These are phyloP conservation scores for Sarocladium strictum DNA, from an alignment of 2,329 filamentous ascomycete genomes.

Conservation along the genomic window DNA sequence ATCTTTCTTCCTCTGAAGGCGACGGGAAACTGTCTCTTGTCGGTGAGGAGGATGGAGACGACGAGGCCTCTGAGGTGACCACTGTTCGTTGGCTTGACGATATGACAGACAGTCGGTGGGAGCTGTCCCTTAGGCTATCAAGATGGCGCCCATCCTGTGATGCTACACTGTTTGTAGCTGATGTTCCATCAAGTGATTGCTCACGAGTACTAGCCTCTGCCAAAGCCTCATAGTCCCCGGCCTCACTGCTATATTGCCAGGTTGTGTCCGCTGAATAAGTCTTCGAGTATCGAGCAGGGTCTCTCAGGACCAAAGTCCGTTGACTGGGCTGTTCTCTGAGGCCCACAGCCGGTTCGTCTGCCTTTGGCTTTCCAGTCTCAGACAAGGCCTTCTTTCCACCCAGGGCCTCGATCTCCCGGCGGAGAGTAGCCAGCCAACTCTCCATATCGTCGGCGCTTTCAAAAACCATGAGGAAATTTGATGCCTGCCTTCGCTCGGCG, in stretches of 20 bases:
- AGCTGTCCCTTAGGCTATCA: conserved; percentile 50
- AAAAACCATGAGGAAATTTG: conserved; percentile 67
- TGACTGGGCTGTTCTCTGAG: conserved; percentile 37
- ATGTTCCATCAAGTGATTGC: conserved; percentile 46
- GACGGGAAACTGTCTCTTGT: conserved; percentile 42
- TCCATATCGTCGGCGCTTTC: conserved; percentile 71
- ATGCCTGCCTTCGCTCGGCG: conserved; percentile 40
- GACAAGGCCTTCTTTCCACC: conserved; percentile 60
- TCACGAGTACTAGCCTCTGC: conserved; percentile 27
- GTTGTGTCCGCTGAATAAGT: conserved; percentile 6
- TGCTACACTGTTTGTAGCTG: conserved; percentile 49
- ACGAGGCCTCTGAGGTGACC: conserved; percentile 53
- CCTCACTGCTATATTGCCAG: conserved; percentile 20
- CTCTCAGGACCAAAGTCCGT: conserved; percentile 40
- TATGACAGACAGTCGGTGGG: conserved; percentile 51
- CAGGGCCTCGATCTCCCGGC: conserved; percentile 63
- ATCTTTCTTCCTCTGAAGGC: conserved; percentile 16
- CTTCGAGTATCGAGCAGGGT: conserved; percentile 40
- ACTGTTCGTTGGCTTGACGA: conserved; percentile 57
- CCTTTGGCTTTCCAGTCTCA: conserved; percentile 50
- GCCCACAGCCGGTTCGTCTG: conserved; percentile 25
- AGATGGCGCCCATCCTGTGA: conserved; percentile 55
- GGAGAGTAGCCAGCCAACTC: conserved; percentile 62
- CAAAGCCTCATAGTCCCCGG: conserved; percentile 14
- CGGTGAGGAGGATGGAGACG: conserved; percentile 48